These are phyloP conservation scores for Quercus parvula DNA, from an alignment of 306 rosid species.

Conservation along the genomic window DNA sequence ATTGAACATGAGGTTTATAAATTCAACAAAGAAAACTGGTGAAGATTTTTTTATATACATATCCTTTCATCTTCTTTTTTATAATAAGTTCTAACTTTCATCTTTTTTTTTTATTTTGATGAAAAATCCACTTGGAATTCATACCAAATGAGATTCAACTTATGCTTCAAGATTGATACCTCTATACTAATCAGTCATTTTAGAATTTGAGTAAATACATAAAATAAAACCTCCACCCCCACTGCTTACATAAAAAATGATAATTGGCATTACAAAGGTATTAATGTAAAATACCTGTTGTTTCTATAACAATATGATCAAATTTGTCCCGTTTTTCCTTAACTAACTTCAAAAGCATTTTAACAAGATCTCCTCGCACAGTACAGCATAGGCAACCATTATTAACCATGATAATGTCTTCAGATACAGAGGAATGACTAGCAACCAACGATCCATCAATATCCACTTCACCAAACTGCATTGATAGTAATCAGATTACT, in stretches of 20 bases:
- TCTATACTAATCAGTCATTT: background rate
- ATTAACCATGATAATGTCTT: conserved; percentile 83
- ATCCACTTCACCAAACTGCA: conserved; percentile 98
- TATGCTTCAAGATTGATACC: background rate
- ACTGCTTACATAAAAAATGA: background rate
- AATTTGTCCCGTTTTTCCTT: conserved; percentile 65
- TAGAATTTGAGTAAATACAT: conserved; percentile 1
- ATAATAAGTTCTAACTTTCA: background rate
- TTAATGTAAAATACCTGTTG: conserved; percentile 54
- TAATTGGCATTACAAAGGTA: background rate
- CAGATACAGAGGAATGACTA: conserved; percentile 69
- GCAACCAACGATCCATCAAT: conserved; percentile 95
- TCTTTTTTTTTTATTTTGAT: background rate
- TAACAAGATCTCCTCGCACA: conserved; percentile 85
- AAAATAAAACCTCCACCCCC: background rate
- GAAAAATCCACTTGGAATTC: background rate
- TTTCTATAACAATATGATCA: conserved; percentile 91
- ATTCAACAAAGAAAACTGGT: background rate
- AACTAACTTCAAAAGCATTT: conserved; percentile 79
- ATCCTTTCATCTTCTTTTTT: background rate
- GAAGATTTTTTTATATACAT: background rate
- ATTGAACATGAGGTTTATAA: background rate
- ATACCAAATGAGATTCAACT: background rate
- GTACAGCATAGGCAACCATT: conserved; percentile 97
- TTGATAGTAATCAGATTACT: conserved; percentile 1